phyloP scores from a whole-genome alignment of 106 monocot species.

The Dendrobium chrysotoxum region DNA sequence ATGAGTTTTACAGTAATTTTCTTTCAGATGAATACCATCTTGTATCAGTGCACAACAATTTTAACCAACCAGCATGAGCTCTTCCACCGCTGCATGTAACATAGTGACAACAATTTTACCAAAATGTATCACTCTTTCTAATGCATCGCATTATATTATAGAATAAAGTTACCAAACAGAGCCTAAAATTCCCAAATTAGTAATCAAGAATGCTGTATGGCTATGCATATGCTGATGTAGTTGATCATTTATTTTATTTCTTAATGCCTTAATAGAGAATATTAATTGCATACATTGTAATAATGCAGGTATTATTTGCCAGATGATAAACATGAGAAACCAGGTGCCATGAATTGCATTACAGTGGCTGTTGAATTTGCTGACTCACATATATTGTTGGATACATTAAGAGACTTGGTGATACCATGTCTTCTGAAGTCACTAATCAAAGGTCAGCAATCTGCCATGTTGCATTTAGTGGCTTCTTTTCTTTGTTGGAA shows the following conservation, averaged over 20 bases:
- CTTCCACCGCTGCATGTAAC: too few species aligned
- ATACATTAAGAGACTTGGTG: constrained; percentile 35
- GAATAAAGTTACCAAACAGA: too few species aligned
- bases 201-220: too few species aligned
- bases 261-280: not conserved
- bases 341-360: constrained; percentile 31
- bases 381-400: constrained; percentile 19
- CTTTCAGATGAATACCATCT: too few species aligned
- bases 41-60: too few species aligned
- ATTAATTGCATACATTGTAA: not conserved
- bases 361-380: constrained; percentile 21
- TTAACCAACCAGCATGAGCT: too few species aligned
- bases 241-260: not conserved
- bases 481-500: not conserved
- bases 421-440: constrained; percentile 50
- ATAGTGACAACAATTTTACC: too few species aligned
- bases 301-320: constrained; percentile 31
- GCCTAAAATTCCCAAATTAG: too few species aligned
- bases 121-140: too few species aligned
- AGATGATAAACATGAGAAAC: constrained; percentile 13
- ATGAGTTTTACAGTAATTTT: too few species aligned
- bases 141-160: too few species aligned
- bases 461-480: not conserved
- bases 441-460: constrained; percentile 46
- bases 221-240: too few species aligned